Base-by-base conservation (phyloP, 257 asterid genomes). In the Parsonsia alboflavescens region DNA sequence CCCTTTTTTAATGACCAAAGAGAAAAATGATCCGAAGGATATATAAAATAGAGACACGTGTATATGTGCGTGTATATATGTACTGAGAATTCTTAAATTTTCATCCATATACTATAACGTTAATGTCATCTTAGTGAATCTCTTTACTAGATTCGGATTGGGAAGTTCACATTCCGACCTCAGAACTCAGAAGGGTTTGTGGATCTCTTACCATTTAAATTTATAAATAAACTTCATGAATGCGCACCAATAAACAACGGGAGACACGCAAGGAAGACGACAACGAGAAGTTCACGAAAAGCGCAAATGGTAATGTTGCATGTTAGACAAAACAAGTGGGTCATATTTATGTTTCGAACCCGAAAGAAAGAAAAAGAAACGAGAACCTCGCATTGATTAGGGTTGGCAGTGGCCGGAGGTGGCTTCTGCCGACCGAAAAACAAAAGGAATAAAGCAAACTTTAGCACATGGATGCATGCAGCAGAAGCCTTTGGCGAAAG, bases 401-500 rank as follows among this genome's bases (percentile, higher is more conserved):
- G 64, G 64, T 72, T 30, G 50, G 30, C 50, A 28, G 71, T 68
- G 66, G 72, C 68, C 70, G 66, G 50, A 73, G 42, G 59, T 28
- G 45, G 72, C 77, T 69, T 46, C 33, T 81, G 78, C 83, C 74
- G 68, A 80, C 78, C 71, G 36, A 59, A 83, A 86, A 81, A 77
- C 86, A 79, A 72, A 83, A 79, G 82, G 88, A 77, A 77, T 77
- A 86, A 81, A 81, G 82, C 73, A 69, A 57, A 75, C 71, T 39
- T 26, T 53, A 62, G 82, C 86, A 80, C 83, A 77, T 85, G 88
- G 75, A 33, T 17, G 48, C 72, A 30, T 71, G 77, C 63, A 16
- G 33, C 42, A 2, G 9, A 7, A 50, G 63, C 44, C 76, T 45
- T 58, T 5, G 19, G 45, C 28, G 63, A 76, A 17, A 30, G 6